Conservation (phyloP, 2,329 filamentous ascomycete species). For the Chaetomium globosum region DNA sequence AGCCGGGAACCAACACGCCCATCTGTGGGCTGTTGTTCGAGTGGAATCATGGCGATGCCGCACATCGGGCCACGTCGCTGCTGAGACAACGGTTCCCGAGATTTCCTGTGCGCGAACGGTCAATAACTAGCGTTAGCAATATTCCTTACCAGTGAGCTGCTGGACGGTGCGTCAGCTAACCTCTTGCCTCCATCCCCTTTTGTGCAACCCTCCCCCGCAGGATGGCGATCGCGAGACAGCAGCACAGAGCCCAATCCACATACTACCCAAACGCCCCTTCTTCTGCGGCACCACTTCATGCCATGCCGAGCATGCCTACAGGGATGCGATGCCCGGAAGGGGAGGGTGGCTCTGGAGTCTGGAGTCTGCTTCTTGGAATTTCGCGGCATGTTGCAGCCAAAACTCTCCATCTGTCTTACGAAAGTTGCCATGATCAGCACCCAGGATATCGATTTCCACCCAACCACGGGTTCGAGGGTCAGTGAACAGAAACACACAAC, state of each 20-base stretch:
- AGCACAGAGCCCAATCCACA: background rate
- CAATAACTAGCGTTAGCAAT: background rate
- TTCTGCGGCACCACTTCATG: background rate
- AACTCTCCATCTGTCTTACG: conserved; percentile 16
- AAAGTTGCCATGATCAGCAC: conserved; percentile 23
- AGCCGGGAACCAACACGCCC: background rate
- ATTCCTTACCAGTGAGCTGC: background rate
- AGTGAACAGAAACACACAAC: background rate
- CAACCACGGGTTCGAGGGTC: background rate
- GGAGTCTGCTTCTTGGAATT: background rate
- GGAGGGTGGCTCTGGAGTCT: conserved; percentile 6
- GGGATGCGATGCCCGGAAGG: conserved; percentile 5
- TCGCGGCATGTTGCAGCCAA: conserved; percentile 4
- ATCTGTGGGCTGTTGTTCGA: background rate
- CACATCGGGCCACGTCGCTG: background rate
- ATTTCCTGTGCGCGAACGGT: background rate
- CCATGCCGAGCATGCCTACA: background rate
- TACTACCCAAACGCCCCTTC: too few relatives aligned
- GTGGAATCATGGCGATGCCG: background rate
- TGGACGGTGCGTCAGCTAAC: background rate
- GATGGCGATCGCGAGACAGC: background rate
- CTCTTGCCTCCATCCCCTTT: background rate
- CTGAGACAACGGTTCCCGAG: background rate
- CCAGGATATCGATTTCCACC: conserved; percentile 1
- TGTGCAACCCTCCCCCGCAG: background rate